phyloP scores from a whole-genome alignment of 495 filamentous ascomycete species.

The Xylaria palmicola region DNA sequence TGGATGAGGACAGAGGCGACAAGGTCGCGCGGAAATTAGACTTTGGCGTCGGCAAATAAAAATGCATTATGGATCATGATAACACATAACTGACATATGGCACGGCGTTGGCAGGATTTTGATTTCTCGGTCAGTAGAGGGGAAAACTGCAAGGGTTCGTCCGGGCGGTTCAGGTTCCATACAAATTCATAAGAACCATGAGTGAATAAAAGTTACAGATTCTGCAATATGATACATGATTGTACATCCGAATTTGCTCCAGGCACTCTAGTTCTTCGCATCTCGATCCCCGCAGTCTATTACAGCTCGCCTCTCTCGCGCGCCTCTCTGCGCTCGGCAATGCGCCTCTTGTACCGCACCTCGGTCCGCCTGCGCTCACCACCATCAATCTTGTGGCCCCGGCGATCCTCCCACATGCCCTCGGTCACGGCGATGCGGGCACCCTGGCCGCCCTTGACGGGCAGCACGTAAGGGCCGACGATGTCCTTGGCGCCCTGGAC shows the following conservation, averaged over 20 bases:
- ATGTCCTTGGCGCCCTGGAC: slow-evolving; percentile 65
- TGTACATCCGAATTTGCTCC: slow-evolving; percentile 12
- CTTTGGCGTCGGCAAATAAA: slow-evolving; percentile 64
- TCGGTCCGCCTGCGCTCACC: slow-evolving; percentile 88
- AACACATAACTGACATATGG: background rate
- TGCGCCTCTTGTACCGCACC: slow-evolving; percentile 60
- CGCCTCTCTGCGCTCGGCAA: slow-evolving; percentile 48
- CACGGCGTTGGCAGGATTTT: slow-evolving; percentile 19
- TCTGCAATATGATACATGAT: slow-evolving; percentile 27
- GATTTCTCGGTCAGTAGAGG: background rate
- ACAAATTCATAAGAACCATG: background rate
- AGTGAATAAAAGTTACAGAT: slow-evolving; percentile 2
- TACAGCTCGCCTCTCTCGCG: slow-evolving; percentile 34
- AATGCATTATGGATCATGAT: background rate
- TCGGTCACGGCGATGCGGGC: slow-evolving; percentile 69
- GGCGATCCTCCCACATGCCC: slow-evolving; percentile 81
- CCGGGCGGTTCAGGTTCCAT: background rate
- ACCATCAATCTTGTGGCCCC: slow-evolving; percentile 91
- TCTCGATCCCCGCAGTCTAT: background rate
- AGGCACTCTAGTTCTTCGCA: background rate
- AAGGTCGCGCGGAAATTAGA: slow-evolving; percentile 87
- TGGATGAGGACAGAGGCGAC: slow-evolving; percentile 60
- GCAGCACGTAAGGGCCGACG: slow-evolving; percentile 64
- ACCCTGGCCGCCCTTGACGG: slow-evolving; percentile 62
- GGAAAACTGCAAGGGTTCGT: background rate